Evolutionary conservation across 2,329 filamentous ascomycete genomes (phyloP).

Genomic region (Paramyrothecium sp.): DNA sequence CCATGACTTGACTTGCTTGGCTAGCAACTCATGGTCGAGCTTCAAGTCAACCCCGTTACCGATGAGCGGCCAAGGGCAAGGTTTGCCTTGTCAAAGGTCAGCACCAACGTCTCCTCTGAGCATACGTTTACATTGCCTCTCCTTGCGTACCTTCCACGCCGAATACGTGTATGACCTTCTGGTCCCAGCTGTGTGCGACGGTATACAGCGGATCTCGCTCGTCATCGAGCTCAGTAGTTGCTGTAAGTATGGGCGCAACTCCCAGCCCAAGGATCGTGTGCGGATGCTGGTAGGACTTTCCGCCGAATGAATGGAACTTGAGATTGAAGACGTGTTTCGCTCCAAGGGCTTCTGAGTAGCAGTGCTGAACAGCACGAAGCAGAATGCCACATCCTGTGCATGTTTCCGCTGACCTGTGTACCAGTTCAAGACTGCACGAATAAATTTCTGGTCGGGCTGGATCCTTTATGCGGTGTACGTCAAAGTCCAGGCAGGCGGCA

Average conservation of each 20-base stretch:
- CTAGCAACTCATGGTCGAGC: constrained; percentile 1
- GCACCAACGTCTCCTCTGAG: neutral
- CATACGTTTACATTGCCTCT: too few species aligned
- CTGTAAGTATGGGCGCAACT: constrained; percentile 1
- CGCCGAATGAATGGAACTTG: constrained; percentile 6
- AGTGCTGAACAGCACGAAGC: constrained; percentile 5
- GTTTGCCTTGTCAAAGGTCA: neutral
- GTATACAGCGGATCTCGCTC: too few species aligned
- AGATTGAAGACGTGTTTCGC: constrained; percentile 3
- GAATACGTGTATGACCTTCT: too few species aligned
- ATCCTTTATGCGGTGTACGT: too few species aligned
- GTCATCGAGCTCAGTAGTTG: neutral
- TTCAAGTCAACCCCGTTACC: neutral
- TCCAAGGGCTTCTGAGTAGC: constrained; percentile 5
- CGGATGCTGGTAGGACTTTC: constrained; percentile 1
- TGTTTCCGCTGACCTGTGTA: too few species aligned
- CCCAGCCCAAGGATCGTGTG: constrained; percentile 4
- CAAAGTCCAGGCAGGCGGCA: too few species aligned
- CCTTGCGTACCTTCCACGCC: too few species aligned
- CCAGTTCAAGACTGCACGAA: too few species aligned
- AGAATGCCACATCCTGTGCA: constrained; percentile 4
- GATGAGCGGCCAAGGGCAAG: constrained; percentile 8
- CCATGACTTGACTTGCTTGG: constrained; percentile 7
- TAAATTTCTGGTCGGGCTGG: too few species aligned
- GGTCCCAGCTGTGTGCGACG: too few species aligned